Conservation (phyloP, 805 yeast genomes). For the Cyberlindnera lachancei region DNA sequence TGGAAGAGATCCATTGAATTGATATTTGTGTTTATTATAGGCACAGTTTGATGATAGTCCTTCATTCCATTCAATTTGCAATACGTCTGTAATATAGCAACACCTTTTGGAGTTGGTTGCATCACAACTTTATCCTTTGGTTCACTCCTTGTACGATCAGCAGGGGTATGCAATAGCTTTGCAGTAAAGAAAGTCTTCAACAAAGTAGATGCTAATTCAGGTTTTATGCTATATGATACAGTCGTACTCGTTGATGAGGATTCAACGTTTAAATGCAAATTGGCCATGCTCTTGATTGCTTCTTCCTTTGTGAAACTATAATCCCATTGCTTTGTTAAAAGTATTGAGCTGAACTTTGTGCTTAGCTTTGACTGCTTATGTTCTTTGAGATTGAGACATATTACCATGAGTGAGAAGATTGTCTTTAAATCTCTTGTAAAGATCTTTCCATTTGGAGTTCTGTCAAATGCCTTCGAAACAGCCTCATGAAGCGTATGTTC, state of each 20-base stretch:
- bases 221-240: conserved; percentile 46
- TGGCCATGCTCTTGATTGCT: conserved; percentile 46
- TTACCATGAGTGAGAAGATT: conserved; percentile 46
- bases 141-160: conserved; percentile 53
- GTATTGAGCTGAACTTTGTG: conserved; percentile 22
- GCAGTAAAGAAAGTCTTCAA: conserved; percentile 49
- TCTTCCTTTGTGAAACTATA: conserved; percentile 44
- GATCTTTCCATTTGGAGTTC: conserved; percentile 46
- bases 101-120: conserved; percentile 92
- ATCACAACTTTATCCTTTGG: conserved; percentile 37
- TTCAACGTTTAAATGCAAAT: conserved; percentile 40
- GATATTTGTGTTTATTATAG: conserved; percentile 44
- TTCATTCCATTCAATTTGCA: conserved; percentile 49
- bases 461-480: conserved; percentile 35
- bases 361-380: conserved; percentile 20
- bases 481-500: conserved; percentile 32
- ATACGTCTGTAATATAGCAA: conserved; percentile 57
- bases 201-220: conserved; percentile 40
- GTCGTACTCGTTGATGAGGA: conserved; percentile 43
- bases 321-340: conserved; percentile 34
- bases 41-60: conserved; percentile 27
- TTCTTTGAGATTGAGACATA: conserved; percentile 33
- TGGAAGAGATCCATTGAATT: conserved; percentile 66
- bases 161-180: conserved; percentile 65
- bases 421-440: conserved; percentile 51